These are phyloP conservation scores for Rhizopus arrhizus DNA, from an alignment of 371 early-diverging fungal species.

Conservation along the genomic window DNA sequence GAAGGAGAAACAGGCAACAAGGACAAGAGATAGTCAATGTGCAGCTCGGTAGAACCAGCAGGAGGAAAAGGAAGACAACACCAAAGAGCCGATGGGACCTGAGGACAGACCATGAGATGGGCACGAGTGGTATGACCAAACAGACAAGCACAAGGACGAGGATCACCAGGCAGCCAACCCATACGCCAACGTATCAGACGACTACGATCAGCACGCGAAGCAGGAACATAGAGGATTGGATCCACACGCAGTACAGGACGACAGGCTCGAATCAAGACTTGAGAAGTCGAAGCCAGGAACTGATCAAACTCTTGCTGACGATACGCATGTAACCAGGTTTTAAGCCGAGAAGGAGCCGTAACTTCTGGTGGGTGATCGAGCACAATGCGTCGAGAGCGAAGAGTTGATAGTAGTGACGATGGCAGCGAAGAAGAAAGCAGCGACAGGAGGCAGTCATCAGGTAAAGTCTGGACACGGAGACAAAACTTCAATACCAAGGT, in stretches of 20 bases:
- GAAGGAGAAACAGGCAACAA: not conserved
- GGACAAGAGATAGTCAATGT: too few species aligned
- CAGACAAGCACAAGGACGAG: too few species aligned
- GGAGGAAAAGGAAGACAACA: too few species aligned
- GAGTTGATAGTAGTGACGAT: too few species aligned
- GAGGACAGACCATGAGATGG: too few species aligned
- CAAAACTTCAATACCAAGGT: conserved; percentile 11
- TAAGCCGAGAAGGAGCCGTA: not conserved
- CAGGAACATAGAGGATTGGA: not conserved
- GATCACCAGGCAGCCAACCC: conserved; percentile 18
- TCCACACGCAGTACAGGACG: too few species aligned
- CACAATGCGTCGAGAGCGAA: not conserved
- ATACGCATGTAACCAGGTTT: too few species aligned
- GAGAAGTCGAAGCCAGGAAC: not conserved
- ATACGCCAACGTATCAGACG: conserved; percentile 20
- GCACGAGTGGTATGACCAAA: too few species aligned
- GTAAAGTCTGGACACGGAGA: conserved; percentile 1
- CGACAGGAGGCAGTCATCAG: conserved; percentile 12
- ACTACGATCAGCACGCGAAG: conserved; percentile 1
- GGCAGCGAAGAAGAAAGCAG: not conserved
- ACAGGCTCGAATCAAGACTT: not conserved
- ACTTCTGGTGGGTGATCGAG: not conserved
- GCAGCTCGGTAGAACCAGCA: too few species aligned
- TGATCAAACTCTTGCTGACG: too few species aligned
- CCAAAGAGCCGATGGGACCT: not conserved